These are phyloP conservation scores for Pythium dissotocum DNA, from an alignment of 352 stramenopile species.

Conservation along the genomic window DNA sequence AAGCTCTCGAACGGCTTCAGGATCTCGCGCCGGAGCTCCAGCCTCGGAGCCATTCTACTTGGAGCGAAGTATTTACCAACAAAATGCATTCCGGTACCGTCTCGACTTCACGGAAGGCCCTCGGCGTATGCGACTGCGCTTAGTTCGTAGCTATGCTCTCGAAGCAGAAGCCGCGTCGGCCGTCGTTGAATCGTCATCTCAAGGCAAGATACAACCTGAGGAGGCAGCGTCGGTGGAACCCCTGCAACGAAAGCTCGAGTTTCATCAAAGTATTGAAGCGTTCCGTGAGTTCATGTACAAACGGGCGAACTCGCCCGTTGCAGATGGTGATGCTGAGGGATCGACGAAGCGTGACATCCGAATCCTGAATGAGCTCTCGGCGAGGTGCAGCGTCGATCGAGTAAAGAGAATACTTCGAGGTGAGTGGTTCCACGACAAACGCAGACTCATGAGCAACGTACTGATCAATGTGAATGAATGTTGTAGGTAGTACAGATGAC, in stretches of 20 bases:
- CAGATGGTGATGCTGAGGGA: not conserved
- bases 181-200: not conserved
- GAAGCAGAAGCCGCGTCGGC: not conserved
- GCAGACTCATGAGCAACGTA: not conserved
- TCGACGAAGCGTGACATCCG: not conserved
- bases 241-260: slow-evolving; percentile 26
- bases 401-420: slow-evolving; percentile 20
- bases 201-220: not conserved
- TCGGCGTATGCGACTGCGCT: slow-evolving; percentile 30
- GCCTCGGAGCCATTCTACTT: slow-evolving; percentile 27
- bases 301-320: not conserved
- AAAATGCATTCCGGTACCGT: slow-evolving; percentile 19
- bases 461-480: not conserved
- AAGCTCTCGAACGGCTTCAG: slow-evolving; percentile 6
- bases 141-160: slow-evolving; percentile 26
- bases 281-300: slow-evolving; percentile 34
- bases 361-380: slow-evolving; percentile 14
- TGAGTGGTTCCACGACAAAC: not conserved
- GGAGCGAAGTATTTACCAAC: slow-evolving; percentile 30
- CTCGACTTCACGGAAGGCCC: slow-evolving; percentile 39
- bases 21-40: not conserved
- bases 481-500: not conserved
- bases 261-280: slow-evolving; percentile 31
- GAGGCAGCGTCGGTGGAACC: slow-evolving; percentile 1
- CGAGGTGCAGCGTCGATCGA: slow-evolving; percentile 5